Evolutionary conservation across 192 early-diverging fungal genomes (phyloP).

Genomic region (Backusella macrospora): DNA sequence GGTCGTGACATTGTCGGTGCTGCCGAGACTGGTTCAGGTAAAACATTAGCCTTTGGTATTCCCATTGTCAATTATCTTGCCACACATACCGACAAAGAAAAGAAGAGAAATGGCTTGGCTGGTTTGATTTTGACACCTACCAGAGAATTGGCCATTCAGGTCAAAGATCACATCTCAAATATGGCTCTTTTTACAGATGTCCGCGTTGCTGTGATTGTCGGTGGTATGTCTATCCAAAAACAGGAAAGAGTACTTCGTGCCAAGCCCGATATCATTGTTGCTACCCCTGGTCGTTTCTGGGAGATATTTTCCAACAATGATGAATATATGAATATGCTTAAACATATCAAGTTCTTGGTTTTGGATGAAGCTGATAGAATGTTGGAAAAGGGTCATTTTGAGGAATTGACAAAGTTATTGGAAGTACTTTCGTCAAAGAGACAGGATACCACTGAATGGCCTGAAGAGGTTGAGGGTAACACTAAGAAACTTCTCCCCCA

Average conservation of each 20-base stretch:
- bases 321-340: conserved; percentile 55
- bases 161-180: conserved; percentile 77
- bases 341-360: conserved; percentile 68
- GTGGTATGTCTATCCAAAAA: conserved; percentile 93
- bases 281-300: conserved; percentile 83
- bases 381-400: conserved; percentile 80
- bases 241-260: conserved; percentile 74
- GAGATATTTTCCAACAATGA: conserved; percentile 62
- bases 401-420: conserved; percentile 69
- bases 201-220: conserved; percentile 76
- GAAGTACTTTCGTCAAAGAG: conserved; percentile 50
- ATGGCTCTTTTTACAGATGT: conserved; percentile 41
- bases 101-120: conserved; percentile 35
- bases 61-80: conserved; percentile 83
- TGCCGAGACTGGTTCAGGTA: conserved; percentile 94
- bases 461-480: conserved; percentile 24
- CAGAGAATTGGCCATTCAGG: conserved; percentile 94
- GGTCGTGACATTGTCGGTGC: conserved; percentile 89
- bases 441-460: conserved; percentile 38
- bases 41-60: conserved; percentile 95
- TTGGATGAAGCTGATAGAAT: conserved; percentile 84
- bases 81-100: conserved; percentile 30
- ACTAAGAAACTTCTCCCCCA: background rate
- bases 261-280: conserved; percentile 75
- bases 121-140: conserved; percentile 91